Base-by-base conservation (phyloP, 192 early-diverging fungal species). In the Spinellus fusiger region DNA sequence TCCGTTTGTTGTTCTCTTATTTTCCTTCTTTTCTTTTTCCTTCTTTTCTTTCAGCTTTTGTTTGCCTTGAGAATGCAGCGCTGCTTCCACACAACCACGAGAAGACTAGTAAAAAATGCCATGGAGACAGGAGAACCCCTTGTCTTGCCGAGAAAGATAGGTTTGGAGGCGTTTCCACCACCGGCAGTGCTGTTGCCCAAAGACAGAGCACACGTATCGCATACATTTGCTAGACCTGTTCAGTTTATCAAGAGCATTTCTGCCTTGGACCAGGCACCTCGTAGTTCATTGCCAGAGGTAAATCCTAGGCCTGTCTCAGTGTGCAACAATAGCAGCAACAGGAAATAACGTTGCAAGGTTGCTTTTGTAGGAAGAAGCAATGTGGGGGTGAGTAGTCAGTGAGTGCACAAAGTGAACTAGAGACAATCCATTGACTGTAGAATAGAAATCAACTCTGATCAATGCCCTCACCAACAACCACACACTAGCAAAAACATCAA, bases 321-420 rank as follows among this genome's bases (percentile, higher is more conserved):
- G 9, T 15, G 4, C n/a, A 10, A n/a, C 20, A 50, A 33, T 3
- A n/a, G 18, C 50, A 10, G 13, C 56, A 23, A 23, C 20, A 40
- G n/a, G n/a, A n/a, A n/a, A n/a, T n/a, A n/a, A n/a, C n/a, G n/a
- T n/a, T n/a, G n/a, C n/a, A n/a, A 80, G 78, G 74, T 81, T 32
- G 79, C 73, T 3, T 81, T 81, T 69, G 69, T 81, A 28, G 79
- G 79, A 5, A 68, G 79, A 58, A 81, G 79, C 67, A 81, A 81
- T 63, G 74, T 81, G 64, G 79, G 79, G 6, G 72, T 74, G 62
- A 61, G 66, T n/a, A n/a, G n/a, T n/a, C n/a, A n/a, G n/a, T n/a
- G n/a, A n/a, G n/a, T n/a, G n/a, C n/a, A n/a, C n/a, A n/a, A n/a
- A n/a, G n/a, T n/a, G n/a, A n/a, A n/a, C n/a, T n/a, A n/a, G n/a